Evolutionary conservation across 108 stramenopile genomes (phyloP).

Genomic region (Nannochloropsis gaditana): DNA sequence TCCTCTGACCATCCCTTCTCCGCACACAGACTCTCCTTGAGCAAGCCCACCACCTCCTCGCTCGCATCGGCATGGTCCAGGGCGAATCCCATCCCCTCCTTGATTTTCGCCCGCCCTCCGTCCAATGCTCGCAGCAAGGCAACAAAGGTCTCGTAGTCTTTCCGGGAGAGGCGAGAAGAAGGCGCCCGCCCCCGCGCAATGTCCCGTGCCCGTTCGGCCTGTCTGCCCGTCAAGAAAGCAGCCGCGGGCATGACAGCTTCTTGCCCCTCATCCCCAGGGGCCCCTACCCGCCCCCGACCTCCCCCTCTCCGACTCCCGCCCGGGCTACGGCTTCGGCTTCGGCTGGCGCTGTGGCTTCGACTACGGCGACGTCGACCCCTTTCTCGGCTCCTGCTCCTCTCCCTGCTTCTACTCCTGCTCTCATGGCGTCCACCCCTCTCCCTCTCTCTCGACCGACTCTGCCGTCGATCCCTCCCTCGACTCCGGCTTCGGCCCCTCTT

Average conservation of each 20-base stretch:
- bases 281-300: not conserved
- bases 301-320: not conserved
- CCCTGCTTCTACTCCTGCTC: not conserved
- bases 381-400: not conserved
- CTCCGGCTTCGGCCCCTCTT: conserved; percentile 35
- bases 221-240: conserved; percentile 30
- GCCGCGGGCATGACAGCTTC: not conserved
- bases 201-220: conserved; percentile 19
- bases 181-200: not conserved
- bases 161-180: not conserved
- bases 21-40: conserved; percentile 36
- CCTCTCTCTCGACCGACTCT: conserved; percentile 4
- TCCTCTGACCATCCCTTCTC: not conserved
- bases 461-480: not conserved
- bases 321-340: conserved; percentile 1
- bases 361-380: not conserved
- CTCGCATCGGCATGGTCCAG: conserved; percentile 52
- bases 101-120: conserved; percentile 37
- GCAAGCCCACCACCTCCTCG: conserved; percentile 48
- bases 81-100: conserved; percentile 55
- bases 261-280: not conserved
- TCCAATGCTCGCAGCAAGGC: not conserved
- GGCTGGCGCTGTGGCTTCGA: not conserved
- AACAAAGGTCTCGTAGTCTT: not conserved
- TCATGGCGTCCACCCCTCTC: conserved; percentile 19